Evolutionary conservation across 2,329 filamentous ascomycete species (phyloP).

Genomic region (Teratosphaeria epicoccoides): DNA sequence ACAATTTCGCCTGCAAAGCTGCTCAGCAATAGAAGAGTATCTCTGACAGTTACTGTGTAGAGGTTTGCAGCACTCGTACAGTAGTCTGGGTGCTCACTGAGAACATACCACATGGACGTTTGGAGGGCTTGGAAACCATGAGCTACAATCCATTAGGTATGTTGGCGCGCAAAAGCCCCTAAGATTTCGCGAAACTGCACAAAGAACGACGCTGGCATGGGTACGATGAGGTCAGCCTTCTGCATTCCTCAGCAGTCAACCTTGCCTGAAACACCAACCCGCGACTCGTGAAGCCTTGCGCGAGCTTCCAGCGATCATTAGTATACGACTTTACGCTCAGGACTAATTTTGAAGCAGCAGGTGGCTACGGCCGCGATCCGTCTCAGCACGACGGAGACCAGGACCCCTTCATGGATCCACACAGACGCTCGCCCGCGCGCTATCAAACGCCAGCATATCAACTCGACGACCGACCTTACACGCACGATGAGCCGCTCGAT

Average conservation of each 20-base stretch:
- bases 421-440: constrained; percentile 42
- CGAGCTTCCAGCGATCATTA: neutral
- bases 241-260: neutral
- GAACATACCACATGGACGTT: neutral
- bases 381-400: constrained; percentile 14
- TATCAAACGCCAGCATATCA: constrained; percentile 71
- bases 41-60: neutral
- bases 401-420: constrained; percentile 41
- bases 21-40: too few relatives aligned
- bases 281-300: neutral
- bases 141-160: constrained; percentile 4
- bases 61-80: neutral
- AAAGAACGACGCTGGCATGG: neutral
- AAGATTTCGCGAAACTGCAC: neutral
- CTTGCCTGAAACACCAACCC: neutral
- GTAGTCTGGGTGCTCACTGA: neutral
- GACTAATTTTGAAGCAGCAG: neutral
- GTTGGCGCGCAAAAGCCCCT: neutral
- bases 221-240: neutral
- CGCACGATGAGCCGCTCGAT: constrained; percentile 48
- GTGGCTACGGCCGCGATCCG: constrained; percentile 7
- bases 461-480: constrained; percentile 66
- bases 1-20: neutral
- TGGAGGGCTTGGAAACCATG: constrained; percentile 1
- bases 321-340: neutral